Evolutionary conservation across 345 rosid genomes (phyloP), one percentile per base, ranked within the genome.

Genomic region (Eucalyptus curtisii): DNA sequence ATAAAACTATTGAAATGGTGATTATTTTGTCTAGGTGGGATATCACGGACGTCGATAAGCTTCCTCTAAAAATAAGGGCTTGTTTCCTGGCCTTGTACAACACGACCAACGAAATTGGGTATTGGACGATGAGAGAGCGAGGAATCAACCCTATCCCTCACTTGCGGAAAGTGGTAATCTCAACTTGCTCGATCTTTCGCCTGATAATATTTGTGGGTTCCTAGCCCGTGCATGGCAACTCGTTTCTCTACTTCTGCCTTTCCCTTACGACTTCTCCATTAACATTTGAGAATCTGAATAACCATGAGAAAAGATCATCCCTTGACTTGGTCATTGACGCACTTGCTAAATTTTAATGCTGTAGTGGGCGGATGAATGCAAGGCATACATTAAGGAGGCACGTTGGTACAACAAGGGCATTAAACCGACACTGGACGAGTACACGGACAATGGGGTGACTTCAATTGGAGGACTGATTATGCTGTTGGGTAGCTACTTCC

Each of bases 61-160:
- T 89, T 33, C 90, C 90, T 85, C 55, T 37, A 10, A 40, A 33
- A 17, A 87, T 89, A 15, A 53, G 76, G 50, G 57, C 55, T 50
- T 86, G 61, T 47, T 76, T 86, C 20, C 40, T 86, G 1, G 90
- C 87, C 17, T 76, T 89, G 80, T 89, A 76, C 87, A 89, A 89
- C 37, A 86, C 88, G 1, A 59, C 55, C 88, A 89, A 89, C 2
- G 89, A 86, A 87, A 79, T 87, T 42, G 90, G 89, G 15, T 76
- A 86, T 42, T 48, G 79, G 89, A 24, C 40, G 27, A 45, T 86
- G 42, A 89, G 42, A 57, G 86, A 86, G 81, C 57, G 76, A 71
- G 89, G 87, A 88, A 86, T 89, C 90, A 80, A 89, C 55, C 42
- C 64, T 45, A 81, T 80, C n/a, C 90, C 90, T n/a, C 87, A 87